Evolutionary conservation across 1,284 basidiomycete species (phyloP), one percentile per base, ranked within the genome.

Genomic region (Tilletia setariae): DNA sequence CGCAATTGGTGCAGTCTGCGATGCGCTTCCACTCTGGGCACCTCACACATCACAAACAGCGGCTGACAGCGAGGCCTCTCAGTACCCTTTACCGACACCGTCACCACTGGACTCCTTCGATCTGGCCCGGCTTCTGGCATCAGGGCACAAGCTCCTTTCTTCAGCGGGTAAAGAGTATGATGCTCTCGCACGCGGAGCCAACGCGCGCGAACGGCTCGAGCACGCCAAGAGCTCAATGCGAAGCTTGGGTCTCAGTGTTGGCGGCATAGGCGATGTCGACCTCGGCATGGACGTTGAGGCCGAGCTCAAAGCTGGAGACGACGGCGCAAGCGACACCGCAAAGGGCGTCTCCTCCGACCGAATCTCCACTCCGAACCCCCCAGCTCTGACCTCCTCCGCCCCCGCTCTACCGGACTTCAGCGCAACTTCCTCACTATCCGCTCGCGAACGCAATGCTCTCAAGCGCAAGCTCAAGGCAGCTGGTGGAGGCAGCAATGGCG

Each of bases 131-230:
- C 86, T 94, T 32, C 87, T 94, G 72, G 84, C 87, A 35, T 89
- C 89, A 66, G 90, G 90, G 30, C 90, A 88, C 47, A 87, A 91
- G 16, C 86, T 94, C 0, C 86, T 94, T 0, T 90, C 92, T 0
- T 94, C 92, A 0, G 92, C 91, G 0, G 92, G 93, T 1, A 92
- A 91, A 75, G 92, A 94, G 82, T 94, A 92, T 75, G 77, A 78
- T 40, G 56, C 30, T 35, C 30, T 30, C 28, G 28, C 25, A 11
- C 28, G 56, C 28, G 56, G 19, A 61, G 76, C 19, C 1, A 71
- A 79, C 28, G 78, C 78, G 1, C 74, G 76, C 3, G 82, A 81
- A 90, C 91, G 81, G 88, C 91, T 63, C 90, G 92, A 90, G 86
- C 88, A 63, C 86, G 92, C 32, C 85, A 94, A 42, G 86, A 93